phyloP scores from a whole-genome alignment of 305 asterid genomes.

The Fraxinus floribunda region DNA sequence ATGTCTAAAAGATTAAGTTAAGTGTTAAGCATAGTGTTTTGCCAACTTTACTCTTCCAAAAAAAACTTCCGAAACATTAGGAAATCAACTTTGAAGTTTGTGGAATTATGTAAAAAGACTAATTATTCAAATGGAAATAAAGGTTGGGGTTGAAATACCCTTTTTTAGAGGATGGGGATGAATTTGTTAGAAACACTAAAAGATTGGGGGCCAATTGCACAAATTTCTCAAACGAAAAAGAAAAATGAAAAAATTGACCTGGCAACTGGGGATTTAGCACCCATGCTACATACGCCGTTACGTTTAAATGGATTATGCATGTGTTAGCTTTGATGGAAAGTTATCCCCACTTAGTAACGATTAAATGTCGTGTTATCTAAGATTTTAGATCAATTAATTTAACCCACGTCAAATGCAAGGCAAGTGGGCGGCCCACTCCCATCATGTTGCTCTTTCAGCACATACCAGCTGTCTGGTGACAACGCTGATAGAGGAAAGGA shows the following conservation, averaged over 20 bases:
- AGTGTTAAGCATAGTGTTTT: background rate
- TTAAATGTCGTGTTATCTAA: background rate
- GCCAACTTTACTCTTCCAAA: background rate
- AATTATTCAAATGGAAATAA: background rate
- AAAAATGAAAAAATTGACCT: background rate
- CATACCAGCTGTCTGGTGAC: background rate
- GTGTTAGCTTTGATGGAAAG: background rate
- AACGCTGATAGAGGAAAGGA: background rate
- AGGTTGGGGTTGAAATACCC: background rate
- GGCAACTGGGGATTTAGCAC: background rate
- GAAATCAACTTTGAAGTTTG: background rate
- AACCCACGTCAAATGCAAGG: background rate
- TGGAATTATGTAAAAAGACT: background rate
- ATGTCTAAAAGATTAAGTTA: background rate
- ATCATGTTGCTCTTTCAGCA: background rate
- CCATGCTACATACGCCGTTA: background rate
- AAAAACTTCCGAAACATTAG: background rate
- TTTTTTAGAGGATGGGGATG: background rate
- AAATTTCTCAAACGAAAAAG: background rate
- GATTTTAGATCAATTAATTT: background rate
- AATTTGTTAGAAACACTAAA: background rate
- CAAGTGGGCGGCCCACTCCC: background rate
- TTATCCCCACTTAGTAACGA: background rate
- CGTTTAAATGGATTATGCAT: background rate
- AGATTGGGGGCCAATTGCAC: background rate